Evolutionary conservation across 768 basidiomycete species (phyloP).

Genomic region (Coprinellus micaceus): DNA sequence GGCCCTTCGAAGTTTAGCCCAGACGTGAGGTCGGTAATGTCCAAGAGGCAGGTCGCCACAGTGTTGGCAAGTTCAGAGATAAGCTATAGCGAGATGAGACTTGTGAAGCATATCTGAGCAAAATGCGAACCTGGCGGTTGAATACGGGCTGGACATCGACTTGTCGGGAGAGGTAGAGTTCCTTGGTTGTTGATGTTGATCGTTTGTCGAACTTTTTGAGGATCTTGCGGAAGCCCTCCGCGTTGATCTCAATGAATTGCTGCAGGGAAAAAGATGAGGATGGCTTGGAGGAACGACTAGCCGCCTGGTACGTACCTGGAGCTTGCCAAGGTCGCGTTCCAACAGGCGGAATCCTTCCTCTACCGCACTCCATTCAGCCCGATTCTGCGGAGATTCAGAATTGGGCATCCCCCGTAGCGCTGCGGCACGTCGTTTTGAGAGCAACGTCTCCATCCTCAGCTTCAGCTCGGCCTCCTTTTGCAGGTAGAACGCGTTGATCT

Average conservation of each 20-base stretch:
- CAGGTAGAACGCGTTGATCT: constrained; percentile 98
- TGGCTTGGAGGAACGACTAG: background rate
- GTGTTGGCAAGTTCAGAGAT: constrained; percentile 94
- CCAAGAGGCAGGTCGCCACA: constrained; percentile 77
- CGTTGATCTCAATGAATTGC: constrained; percentile 98
- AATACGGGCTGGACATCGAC: constrained; percentile 99
- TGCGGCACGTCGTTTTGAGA: constrained; percentile 89
- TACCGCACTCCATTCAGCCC: constrained; percentile 93
- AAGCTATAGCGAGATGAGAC: constrained; percentile 47
- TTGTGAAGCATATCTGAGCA: background rate
- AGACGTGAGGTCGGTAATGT: constrained; percentile 71
- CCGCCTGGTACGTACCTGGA: constrained; percentile 60
- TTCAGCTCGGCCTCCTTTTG: constrained; percentile 96
- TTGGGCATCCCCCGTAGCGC: constrained; percentile 71
- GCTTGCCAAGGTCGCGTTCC: constrained; percentile 89
- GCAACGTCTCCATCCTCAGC: constrained; percentile 84
- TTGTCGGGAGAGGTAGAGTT: constrained; percentile 91
- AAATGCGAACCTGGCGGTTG: constrained; percentile 75
- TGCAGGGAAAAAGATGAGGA: constrained; percentile 27
- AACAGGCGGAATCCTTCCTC: constrained; percentile 95
- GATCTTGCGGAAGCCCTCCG: constrained; percentile 94
- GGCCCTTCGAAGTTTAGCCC: constrained; percentile 77
- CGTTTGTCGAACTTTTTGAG: constrained; percentile 98
- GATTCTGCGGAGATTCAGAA: constrained; percentile 55
- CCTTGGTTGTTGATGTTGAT: constrained; percentile 92